Percentiles rank a stretch among this genome's conserved stretches.
Conservation (phyloP, 179 eudicot genomes). For the Beta lomatogona region DNA sequence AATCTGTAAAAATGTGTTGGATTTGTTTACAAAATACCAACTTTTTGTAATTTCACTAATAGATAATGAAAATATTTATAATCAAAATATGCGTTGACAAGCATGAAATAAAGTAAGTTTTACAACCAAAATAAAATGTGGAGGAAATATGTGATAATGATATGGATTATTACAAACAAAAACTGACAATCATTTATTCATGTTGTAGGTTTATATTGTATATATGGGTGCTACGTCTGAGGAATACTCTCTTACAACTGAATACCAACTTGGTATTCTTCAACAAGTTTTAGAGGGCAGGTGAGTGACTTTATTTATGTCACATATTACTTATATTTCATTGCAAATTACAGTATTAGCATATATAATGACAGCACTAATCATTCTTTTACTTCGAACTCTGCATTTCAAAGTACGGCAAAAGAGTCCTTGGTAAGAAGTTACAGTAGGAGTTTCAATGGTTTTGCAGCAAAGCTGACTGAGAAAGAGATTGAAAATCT, state of each 20-base stretch:
- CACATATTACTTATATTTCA: background rate
- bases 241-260: background rate
- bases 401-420: constrained; percentile 7
- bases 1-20: no score
- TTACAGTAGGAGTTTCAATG: constrained; percentile 32
- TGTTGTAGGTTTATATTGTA: constrained; percentile 25
- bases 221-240: constrained; percentile 23
- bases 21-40: no score
- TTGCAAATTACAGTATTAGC: background rate
- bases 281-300: constrained; percentile 4
- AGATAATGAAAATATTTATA: no score
- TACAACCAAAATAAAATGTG: no score
- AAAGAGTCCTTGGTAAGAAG: constrained; percentile 28
- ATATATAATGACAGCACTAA: background rate
- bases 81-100: no score
- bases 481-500: constrained; percentile 19
- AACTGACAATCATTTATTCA: background rate
- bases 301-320: background rate
- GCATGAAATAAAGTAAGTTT: no score
- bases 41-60: no score
- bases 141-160: no score
- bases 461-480: constrained; percentile 34
- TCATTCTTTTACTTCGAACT: background rate
- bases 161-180: no score
- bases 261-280: constrained; percentile 15